phyloP scores from a whole-genome alignment of 148 eudicot genomes.

The Fallopia convolvulus region DNA sequence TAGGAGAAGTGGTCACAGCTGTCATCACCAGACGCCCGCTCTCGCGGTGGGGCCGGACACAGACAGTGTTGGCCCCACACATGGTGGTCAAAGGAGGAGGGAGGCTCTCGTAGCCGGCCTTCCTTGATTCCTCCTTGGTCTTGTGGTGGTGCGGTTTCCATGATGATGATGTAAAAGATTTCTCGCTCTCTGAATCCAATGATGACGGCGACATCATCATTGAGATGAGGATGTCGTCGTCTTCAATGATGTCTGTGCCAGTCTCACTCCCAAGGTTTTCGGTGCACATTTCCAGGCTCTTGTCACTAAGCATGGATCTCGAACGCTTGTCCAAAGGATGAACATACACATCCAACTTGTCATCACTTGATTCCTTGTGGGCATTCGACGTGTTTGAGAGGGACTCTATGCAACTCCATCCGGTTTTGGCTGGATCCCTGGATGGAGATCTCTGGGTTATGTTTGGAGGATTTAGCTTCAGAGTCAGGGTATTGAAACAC shows the following conservation, averaged over 20 bases:
- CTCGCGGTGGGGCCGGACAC: slow-evolving; percentile 34
- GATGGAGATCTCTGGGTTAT: neutral
- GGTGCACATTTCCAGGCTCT: slow-evolving; percentile 31
- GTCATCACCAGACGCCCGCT: slow-evolving; percentile 58
- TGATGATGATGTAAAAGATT: neutral
- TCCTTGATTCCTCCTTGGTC: neutral
- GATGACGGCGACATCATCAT: neutral
- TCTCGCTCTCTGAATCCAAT: neutral
- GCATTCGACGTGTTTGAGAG: neutral
- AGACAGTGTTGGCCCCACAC: slow-evolving; percentile 33
- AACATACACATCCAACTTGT: slow-evolving; percentile 11
- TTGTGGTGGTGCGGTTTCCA: slow-evolving; percentile 1
- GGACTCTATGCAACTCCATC: slow-evolving; percentile 4
- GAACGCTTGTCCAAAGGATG: slow-evolving; percentile 17
- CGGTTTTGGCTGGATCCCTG: neutral
- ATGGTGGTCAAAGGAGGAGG: slow-evolving; percentile 75
- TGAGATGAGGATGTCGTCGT: neutral
- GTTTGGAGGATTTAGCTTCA: slow-evolving; percentile 7
- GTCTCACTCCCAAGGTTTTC: slow-evolving; percentile 31
- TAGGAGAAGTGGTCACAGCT: slow-evolving; percentile 39
- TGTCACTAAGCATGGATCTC: slow-evolving; percentile 14
- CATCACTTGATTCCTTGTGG: neutral
- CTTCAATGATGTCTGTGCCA: neutral
- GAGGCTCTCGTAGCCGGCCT: slow-evolving; percentile 16
- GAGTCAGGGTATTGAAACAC: neutral